Conservation (phyloP, 2,329 filamentous ascomycete genomes). For the Bipolaris victoriae region DNA sequence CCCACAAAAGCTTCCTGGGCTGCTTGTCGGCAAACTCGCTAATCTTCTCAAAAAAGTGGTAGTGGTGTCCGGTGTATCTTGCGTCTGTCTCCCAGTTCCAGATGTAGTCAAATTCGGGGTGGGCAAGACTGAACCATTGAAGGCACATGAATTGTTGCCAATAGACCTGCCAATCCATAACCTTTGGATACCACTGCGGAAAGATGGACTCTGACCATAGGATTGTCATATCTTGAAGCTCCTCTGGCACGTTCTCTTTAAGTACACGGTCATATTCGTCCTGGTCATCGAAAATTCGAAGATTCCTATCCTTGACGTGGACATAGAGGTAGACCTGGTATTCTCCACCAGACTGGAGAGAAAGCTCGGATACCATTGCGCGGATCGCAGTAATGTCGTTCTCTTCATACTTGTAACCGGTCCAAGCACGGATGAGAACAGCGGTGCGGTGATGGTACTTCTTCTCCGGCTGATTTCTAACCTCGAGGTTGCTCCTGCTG, state of each 20-base stretch:
- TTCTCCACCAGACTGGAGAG: conserved; percentile 55
- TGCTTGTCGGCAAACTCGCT: conserved; percentile 60
- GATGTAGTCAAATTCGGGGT: conserved; percentile 79
- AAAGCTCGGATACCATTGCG: conserved; percentile 55
- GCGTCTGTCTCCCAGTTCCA: conserved; percentile 90
- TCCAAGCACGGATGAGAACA: conserved; percentile 55
- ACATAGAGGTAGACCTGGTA: conserved; percentile 58
- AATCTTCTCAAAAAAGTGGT: conserved; percentile 75
- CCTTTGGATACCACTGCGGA: conserved; percentile 57
- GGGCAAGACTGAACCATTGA: conserved; percentile 75
- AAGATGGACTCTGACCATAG: conserved; percentile 71
- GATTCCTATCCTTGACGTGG: conserved; percentile 59
- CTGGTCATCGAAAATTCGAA: conserved; percentile 65
- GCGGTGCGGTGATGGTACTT: conserved; percentile 54
- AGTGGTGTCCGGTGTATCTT: conserved; percentile 79
- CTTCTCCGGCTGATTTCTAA: conserved; percentile 24
- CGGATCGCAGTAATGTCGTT: conserved; percentile 56
- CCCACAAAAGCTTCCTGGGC: conserved; percentile 65
- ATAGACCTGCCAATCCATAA: conserved; percentile 57
- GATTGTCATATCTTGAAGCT: conserved; percentile 73
- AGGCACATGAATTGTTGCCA: conserved; percentile 72
- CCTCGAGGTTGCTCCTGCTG: conserved; percentile 37
- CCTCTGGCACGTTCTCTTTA: conserved; percentile 67
- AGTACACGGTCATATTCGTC: conserved; percentile 66
- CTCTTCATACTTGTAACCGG: conserved; percentile 54